A percentile compares a stretch with the other conserved stretches of the same genome.
phyloP scores from a whole-genome alignment of 176 grass and related monocot species.

The Guadua angustifolia region DNA sequence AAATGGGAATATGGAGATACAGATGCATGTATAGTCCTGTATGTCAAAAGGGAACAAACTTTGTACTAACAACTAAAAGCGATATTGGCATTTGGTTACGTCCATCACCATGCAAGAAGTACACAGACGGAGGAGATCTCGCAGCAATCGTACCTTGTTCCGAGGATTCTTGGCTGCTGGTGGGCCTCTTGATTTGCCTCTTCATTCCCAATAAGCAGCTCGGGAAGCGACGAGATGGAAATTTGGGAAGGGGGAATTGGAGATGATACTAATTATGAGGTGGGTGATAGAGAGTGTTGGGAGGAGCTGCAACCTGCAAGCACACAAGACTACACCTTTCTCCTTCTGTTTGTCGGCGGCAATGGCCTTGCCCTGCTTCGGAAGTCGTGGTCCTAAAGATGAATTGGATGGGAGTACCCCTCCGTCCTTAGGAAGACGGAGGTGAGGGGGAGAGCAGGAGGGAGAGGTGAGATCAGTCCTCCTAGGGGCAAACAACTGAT shows the following conservation, averaged over 20 bases:
- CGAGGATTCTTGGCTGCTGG: conserved; percentile 24
- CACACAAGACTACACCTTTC: background rate
- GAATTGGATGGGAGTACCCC: conserved; percentile 3
- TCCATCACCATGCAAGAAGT: conserved; percentile 11
- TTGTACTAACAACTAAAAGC: conserved; percentile 17
- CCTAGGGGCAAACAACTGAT: conserved; percentile 41
- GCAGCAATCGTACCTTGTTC: conserved; percentile 39
- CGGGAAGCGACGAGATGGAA: background rate
- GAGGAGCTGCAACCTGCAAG: background rate
- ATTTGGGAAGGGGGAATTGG: conserved; percentile 9
- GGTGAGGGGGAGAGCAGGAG: background rate
- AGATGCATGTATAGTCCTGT: background rate
- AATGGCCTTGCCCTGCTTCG: conserved; percentile 36
- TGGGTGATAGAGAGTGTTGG: background rate
- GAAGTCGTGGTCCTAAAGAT: conserved; percentile 33
- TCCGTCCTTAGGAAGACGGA: background rate
- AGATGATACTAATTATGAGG: conserved; percentile 11
- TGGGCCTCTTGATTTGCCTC: conserved; percentile 49
- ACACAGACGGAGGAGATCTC: conserved; percentile 6
- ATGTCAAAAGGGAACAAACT: conserved; percentile 36
- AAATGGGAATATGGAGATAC: conserved; percentile 1
- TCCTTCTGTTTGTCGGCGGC: conserved; percentile 33
- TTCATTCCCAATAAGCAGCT: conserved; percentile 30
- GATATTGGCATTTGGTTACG: background rate
- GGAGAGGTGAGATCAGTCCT: background rate